Evolutionary conservation across 2,329 filamentous ascomycete species (phyloP).

Genomic region (Penicillium polonicum): DNA sequence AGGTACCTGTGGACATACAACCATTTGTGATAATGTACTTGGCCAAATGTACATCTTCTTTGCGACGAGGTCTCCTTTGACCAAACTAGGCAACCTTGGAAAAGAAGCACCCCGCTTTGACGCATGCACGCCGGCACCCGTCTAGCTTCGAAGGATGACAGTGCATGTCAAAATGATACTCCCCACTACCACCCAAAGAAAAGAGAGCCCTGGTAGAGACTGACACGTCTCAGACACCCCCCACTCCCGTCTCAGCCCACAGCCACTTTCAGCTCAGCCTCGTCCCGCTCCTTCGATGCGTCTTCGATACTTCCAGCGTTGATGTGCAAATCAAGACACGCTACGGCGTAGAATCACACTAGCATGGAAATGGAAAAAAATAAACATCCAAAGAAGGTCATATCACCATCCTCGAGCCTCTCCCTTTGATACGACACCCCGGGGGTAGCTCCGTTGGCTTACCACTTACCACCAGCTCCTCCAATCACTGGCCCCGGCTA

Average conservation of each 20-base stretch:
- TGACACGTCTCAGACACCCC: slow-evolving; percentile 10
- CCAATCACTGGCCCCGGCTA: not conserved
- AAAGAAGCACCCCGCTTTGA: not conserved
- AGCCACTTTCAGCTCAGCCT: slow-evolving; percentile 21
- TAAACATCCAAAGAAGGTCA: slow-evolving; percentile 13
- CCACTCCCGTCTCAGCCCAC: slow-evolving; percentile 15
- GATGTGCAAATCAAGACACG: not conserved
- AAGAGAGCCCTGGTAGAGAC: not conserved
- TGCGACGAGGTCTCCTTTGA: not conserved
- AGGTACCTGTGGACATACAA: too few relatives aligned
- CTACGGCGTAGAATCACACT: slow-evolving; percentile 1
- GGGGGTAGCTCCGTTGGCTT: slow-evolving; percentile 3
- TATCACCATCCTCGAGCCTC: slow-evolving; percentile 18
- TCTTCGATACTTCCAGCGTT: slow-evolving; percentile 28
- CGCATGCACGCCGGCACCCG: not conserved
- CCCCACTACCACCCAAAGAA: not conserved
- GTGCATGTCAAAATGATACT: slow-evolving; percentile 1
- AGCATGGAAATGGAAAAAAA: not conserved
- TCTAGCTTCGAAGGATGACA: not conserved
- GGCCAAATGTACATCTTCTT: not conserved
- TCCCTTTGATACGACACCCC: slow-evolving; percentile 18
- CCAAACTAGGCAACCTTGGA: not conserved
- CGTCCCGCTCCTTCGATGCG: slow-evolving; percentile 30
- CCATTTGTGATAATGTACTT: not conserved
- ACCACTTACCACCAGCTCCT: not conserved